Evolutionary conservation across 345 rosid species (phyloP).

Genomic region (Trapa bicornis): DNA sequence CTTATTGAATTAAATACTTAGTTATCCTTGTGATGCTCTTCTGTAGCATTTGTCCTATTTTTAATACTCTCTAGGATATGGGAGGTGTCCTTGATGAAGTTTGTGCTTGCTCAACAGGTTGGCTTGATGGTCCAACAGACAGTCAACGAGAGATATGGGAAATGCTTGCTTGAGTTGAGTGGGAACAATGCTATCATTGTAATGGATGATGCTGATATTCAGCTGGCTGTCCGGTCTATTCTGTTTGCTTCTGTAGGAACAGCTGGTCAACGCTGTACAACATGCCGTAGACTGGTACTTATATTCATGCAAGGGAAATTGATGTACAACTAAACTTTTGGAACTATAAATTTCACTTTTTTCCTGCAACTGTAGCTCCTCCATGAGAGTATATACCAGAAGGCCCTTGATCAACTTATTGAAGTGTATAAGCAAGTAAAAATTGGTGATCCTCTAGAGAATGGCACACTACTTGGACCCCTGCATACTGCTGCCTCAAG

Average conservation of each 20-base stretch:
- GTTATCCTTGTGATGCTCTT: background rate
- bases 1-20: background rate
- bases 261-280: conserved; percentile 97
- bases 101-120: conserved; percentile 36
- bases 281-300: conserved; percentile 95
- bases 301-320: background rate
- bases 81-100: background rate
- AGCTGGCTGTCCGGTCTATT: conserved; percentile 76
- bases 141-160: conserved; percentile 77
- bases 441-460: conserved; percentile 80
- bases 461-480: conserved; percentile 80
- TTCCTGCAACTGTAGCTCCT: conserved; percentile 46
- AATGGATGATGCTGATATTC: conserved; percentile 86
- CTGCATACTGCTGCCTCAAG: conserved; percentile 64
- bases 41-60: background rate
- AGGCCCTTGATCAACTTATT: conserved; percentile 58
- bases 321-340: background rate
- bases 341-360: background rate
- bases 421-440: conserved; percentile 77
- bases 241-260: conserved; percentile 97
- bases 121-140: conserved; percentile 70
- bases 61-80: background rate
- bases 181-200: conserved; percentile 93
- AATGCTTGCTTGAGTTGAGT: conserved; percentile 83
- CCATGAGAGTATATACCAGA: conserved; percentile 71